Evolutionary conservation across 1,284 basidiomycete species (phyloP), one percentile per base, ranked within the genome.

Genomic region (Coriolopsis trogii): DNA sequence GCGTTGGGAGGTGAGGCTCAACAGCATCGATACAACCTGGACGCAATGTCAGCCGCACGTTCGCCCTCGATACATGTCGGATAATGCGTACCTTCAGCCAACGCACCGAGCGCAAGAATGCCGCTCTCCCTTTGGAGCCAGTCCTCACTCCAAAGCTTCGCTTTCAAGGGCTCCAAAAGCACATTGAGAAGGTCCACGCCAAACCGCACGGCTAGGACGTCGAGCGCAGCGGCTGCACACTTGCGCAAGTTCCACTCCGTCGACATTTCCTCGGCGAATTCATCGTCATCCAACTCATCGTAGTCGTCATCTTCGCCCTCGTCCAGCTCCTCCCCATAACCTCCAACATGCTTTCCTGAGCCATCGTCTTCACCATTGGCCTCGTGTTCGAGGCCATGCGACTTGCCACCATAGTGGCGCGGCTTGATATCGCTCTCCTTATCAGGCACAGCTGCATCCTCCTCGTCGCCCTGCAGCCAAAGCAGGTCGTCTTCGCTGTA

Each of bases 211-310:
- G 95, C 95, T 59, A 99, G 85, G 16, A 99, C 96, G 70, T 99
- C 97, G 52, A 99, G 78, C 2, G 97, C 97, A 0, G 97, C 97
- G 0, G 97, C 97, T 2, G 94, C 94, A 69, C 97, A 99, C 74
- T 99, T 99, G 60, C 97, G 83, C 58, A 99, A 76, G 72, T 99
- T 99, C 97, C 97, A 99, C 70, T 98, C 95, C 8, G 94, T 95
- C n/a, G 91, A 88, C 75, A 92, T 91, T 65, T 98, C 96, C 58
- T 99, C 96, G 8, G 95, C 94, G 61, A 95, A 94, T 55, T 95
- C 93, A 33, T 95, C 91, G 50, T 92, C 90, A 56, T 96, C 91
- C 44, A 90, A 81, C 60, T 93, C 84, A 51, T 94, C 89, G 53
- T 94, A 89, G 8, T 95, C 91, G 2, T 96, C 93, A 10, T 93